Conservation (phyloP, 257 asterid genomes). For the Salvia miltiorrhiza region DNA sequence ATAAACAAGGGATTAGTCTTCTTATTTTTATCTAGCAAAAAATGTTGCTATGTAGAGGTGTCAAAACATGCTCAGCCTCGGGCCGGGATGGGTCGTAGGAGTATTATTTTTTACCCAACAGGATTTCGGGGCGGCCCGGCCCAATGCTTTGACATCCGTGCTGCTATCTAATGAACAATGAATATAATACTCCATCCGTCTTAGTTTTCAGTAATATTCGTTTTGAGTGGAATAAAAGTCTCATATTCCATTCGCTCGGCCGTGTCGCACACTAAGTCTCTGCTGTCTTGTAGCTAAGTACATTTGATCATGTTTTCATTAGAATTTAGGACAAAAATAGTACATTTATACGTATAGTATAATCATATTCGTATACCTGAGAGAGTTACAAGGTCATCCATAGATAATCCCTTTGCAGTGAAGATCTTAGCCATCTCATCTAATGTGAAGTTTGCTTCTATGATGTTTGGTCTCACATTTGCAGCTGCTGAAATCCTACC, state of each 20-base stretch:
- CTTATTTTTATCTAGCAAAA: too few relatives aligned
- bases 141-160: too few relatives aligned
- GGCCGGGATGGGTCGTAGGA: too few relatives aligned
- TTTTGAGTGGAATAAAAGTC: too few relatives aligned
- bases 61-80: too few relatives aligned
- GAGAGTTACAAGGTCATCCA: constrained; percentile 70
- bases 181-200: too few relatives aligned
- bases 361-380: constrained; percentile 43
- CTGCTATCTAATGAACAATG: neutral
- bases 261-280: too few relatives aligned
- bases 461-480: constrained; percentile 69
- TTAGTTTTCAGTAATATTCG: too few relatives aligned
- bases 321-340: too few relatives aligned
- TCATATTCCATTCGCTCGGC: too few relatives aligned
- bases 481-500: constrained; percentile 52
- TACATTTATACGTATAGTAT: neutral
- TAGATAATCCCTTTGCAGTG: constrained; percentile 55
- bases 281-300: neutral
- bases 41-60: neutral
- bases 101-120: too few relatives aligned
- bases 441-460: constrained; percentile 74
- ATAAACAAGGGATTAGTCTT: neutral
- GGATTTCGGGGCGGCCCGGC: too few relatives aligned
- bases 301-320: neutral
- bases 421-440: constrained; percentile 57